Evolutionary conservation across 208 protist genomes (phyloP).

Genomic region (Crithidia thermophila): DNA sequence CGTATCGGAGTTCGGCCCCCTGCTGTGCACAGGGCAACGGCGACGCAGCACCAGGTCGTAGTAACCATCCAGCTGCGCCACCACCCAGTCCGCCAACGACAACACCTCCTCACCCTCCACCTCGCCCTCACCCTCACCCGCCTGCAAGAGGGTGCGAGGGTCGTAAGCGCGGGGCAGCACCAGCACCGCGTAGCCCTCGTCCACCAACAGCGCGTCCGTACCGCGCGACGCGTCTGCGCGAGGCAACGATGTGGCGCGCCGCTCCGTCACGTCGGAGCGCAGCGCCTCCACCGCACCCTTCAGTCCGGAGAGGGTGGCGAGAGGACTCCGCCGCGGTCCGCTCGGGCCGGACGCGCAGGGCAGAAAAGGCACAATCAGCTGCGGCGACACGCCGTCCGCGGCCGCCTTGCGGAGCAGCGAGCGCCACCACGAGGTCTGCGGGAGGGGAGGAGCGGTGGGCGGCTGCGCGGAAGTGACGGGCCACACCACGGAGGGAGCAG

Average conservation of each 20-base stretch:
- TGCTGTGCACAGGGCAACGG: constrained; percentile 25
- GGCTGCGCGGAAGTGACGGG: constrained; percentile 10
- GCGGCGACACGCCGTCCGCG: constrained; percentile 9
- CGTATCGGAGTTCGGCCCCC: too few relatives aligned
- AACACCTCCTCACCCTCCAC: not conserved
- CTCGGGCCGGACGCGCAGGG: constrained; percentile 5
- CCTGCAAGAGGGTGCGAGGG: constrained; percentile 11
- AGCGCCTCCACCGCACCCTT: constrained; percentile 10
- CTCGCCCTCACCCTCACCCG: not conserved
- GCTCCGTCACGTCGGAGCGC: constrained; percentile 25
- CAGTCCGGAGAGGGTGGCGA: constrained; percentile 26
- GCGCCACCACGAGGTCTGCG: constrained; percentile 28
- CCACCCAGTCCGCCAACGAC: constrained; percentile 46
- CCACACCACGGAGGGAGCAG: constrained; percentile 3
- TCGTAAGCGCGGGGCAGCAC: constrained; percentile 69
- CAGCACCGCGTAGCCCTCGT: constrained; percentile 44
- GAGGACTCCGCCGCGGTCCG: not conserved
- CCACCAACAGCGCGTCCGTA: constrained; percentile 17
- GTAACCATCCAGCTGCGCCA: constrained; percentile 53
- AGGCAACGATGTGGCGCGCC: not conserved
- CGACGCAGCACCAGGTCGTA: constrained; percentile 65
- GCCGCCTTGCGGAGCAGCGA: constrained; percentile 3
- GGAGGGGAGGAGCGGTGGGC: not conserved
- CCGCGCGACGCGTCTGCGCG: not conserved
- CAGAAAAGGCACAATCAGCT: constrained; percentile 22